These are phyloP conservation scores for Ilyonectria robusta DNA, from an alignment of 2,329 filamentous ascomycete species.

Conservation along the genomic window DNA sequence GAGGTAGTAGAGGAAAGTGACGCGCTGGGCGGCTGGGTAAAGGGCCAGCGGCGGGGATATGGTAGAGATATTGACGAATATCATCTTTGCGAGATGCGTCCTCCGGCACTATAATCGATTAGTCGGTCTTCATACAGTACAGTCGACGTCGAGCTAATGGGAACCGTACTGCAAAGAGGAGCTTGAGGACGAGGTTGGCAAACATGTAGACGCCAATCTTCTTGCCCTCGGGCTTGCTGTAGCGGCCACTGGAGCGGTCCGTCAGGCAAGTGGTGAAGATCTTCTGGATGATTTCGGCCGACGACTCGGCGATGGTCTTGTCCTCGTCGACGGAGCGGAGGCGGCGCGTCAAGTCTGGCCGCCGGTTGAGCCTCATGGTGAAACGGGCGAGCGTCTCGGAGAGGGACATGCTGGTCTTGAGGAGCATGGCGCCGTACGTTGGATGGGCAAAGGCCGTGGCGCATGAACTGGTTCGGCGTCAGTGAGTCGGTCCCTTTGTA, in stretches of 20 bases:
- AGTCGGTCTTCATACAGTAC: not conserved
- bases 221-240: conserved; percentile 83
- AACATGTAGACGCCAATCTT: conserved; percentile 92
- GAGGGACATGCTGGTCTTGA: conserved; percentile 86
- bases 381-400: conserved; percentile 85
- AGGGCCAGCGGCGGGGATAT: conserved; percentile 85
- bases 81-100: conserved; percentile 85
- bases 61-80: conserved; percentile 89
- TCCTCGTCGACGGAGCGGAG: conserved; percentile 75
- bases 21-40: conserved; percentile 88
- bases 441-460: conserved; percentile 86
- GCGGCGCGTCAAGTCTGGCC: conserved; percentile 81
- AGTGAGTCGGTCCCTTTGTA: conserved; percentile 2
- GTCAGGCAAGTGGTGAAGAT: conserved; percentile 92
- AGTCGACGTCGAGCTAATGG: not conserved
- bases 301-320: conserved; percentile 85
- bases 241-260: conserved; percentile 78
- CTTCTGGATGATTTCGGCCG: conserved; percentile 90
- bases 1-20: conserved; percentile 95
- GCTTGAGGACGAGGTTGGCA: conserved; percentile 89
- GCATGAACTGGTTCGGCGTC: conserved; percentile 72
- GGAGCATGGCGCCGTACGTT: conserved; percentile 83
- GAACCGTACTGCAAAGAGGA: conserved; percentile 82
- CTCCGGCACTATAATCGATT: conserved; percentile 75
- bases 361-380: conserved; percentile 86